A percentile compares a stretch with the other conserved stretches of the same genome.
phyloP scores from a whole-genome alignment of 2,329 filamentous ascomycete species.

The Setomelanomma holmii region DNA sequence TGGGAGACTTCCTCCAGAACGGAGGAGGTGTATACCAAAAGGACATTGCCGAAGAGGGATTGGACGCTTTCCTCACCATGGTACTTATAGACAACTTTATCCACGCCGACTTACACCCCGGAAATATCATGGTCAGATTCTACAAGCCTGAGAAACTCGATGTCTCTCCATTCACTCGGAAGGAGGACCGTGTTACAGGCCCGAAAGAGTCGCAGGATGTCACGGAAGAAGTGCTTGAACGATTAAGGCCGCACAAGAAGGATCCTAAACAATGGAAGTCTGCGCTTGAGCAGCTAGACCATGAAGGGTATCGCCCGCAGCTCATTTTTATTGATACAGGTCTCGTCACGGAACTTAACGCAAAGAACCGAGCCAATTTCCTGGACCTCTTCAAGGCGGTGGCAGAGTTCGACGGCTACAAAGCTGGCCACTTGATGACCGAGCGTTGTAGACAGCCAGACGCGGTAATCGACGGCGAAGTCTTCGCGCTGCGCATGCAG shows the following conservation, averaged over 20 bases:
- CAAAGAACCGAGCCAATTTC: slow-evolving; percentile 86
- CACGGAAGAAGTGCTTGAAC: slow-evolving; percentile 83
- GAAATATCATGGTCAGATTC: slow-evolving; percentile 99
- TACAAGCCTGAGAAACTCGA: slow-evolving; percentile 81
- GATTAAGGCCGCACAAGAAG: slow-evolving; percentile 76
- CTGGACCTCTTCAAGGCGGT: slow-evolving; percentile 94
- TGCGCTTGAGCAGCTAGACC: slow-evolving; percentile 78
- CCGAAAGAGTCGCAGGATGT: slow-evolving; percentile 70
- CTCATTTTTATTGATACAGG: slow-evolving; percentile 98
- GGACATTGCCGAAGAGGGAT: slow-evolving; percentile 91
- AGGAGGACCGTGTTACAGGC: slow-evolving; percentile 41
- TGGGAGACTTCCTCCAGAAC: slow-evolving; percentile 88
- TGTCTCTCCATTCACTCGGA: slow-evolving; percentile 60
- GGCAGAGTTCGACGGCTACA: slow-evolving; percentile 96
- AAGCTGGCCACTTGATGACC: slow-evolving; percentile 93
- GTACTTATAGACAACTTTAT: slow-evolving; percentile 96
- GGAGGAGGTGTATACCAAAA: slow-evolving; percentile 92
- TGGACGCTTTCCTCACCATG: slow-evolving; percentile 97
- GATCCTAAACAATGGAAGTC: slow-evolving; percentile 74
- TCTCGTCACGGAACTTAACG: slow-evolving; percentile 91
- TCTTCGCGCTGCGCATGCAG: slow-evolving; percentile 96
- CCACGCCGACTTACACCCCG: slow-evolving; percentile 93
- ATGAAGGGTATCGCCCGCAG: slow-evolving; percentile 89
- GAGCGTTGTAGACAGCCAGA: slow-evolving; percentile 92
- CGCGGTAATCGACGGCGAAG: slow-evolving; percentile 84